phyloP scores from a whole-genome alignment of 148 eudicot genomes.

The Spergularia marina region DNA sequence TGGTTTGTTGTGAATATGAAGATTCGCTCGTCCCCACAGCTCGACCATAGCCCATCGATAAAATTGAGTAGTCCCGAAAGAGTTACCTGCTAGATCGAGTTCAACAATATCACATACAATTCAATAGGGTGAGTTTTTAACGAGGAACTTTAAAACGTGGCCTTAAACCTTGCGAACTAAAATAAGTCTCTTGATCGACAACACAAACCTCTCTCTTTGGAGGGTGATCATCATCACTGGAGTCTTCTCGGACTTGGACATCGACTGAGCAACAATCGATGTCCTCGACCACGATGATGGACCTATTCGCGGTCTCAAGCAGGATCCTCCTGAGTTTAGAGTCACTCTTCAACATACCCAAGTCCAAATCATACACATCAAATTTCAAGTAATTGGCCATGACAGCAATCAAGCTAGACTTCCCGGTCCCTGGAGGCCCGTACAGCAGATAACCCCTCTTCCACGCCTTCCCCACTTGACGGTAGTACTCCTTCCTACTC shows the following conservation, averaged over 20 bases:
- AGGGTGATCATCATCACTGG: too few species aligned
- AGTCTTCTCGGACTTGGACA: too few species aligned
- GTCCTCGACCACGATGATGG: conserved; percentile 28
- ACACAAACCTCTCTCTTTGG: too few species aligned
- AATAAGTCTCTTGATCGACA: too few species aligned
- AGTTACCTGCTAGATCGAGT: conserved; percentile 13
- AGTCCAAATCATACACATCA: conserved; percentile 24
- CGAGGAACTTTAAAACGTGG: too few species aligned
- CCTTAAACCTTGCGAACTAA: too few species aligned
- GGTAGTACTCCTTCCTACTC: conserved; percentile 22
- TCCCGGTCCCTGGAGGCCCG: conserved; percentile 32
- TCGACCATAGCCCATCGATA: conserved; percentile 48
- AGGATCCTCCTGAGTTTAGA: too few species aligned
- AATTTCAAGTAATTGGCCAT: conserved; percentile 30
- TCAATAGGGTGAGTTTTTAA: background rate
- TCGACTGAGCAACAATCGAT: conserved; percentile 13
- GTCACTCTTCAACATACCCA: background rate
- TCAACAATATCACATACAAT: background rate
- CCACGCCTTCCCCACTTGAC: conserved; percentile 26
- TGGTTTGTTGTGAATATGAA: conserved; percentile 38
- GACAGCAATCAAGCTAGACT: conserved; percentile 28
- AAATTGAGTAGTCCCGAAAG: conserved; percentile 32
- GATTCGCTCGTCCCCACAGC: conserved; percentile 42
- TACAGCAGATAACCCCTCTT: conserved; percentile 29
- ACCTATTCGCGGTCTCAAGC: conserved; percentile 9